Evolutionary conservation across 2,329 filamentous ascomycete genomes (phyloP).

Genomic region (Phialemonium atrogriseum): DNA sequence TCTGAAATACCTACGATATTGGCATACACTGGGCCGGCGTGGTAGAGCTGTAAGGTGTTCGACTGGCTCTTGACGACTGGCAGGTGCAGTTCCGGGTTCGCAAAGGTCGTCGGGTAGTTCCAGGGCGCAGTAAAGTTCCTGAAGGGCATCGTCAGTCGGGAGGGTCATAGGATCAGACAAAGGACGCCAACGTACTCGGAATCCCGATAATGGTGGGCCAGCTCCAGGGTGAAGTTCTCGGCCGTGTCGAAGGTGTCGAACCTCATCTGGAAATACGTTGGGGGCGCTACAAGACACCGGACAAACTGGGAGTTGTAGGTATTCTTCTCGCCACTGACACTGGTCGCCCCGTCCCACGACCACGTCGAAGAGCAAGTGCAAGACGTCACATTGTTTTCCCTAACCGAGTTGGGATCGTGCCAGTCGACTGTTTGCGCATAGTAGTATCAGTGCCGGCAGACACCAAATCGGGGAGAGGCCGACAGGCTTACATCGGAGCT

Average conservation of each 20-base stretch:
- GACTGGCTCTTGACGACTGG: constrained; percentile 2
- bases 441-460: background rate
- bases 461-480: background rate
- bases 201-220: constrained; percentile 18
- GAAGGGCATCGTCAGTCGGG: background rate
- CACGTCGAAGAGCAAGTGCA: constrained; percentile 14
- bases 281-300: background rate
- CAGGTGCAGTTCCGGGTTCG: constrained; percentile 6
- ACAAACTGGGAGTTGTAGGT: background rate
- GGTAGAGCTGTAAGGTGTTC: constrained; percentile 7
- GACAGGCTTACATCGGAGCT: constrained; percentile 13
- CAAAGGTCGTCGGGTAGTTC: constrained; percentile 14
- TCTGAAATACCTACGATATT: constrained; percentile 8
- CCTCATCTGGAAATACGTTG: constrained; percentile 14
- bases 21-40: constrained; percentile 8
- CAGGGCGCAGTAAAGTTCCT: constrained; percentile 15
- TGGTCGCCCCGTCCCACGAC: constrained; percentile 15
- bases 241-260: constrained; percentile 13
- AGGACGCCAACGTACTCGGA: constrained; percentile 12
- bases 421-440: constrained; percentile 15
- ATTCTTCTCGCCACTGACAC: constrained; percentile 1
- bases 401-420: constrained; percentile 20
- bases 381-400: constrained; percentile 15
- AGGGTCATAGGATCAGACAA: background rate
- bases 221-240: constrained; percentile 14